Percentiles rank a stretch among this genome's conserved stretches.
These are phyloP conservation scores for sunflower (Helianthus annuus) DNA, from an alignment of 129 eudicot genomes.

Conservation along the genomic window HanXRQr2.0-SUNRISE NC_035435.2:172598224-172598723, in stretches of 20 bases:
- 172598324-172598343: background rate
- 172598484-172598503: constrained; percentile 28
- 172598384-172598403: constrained; percentile 15
- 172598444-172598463: background rate
- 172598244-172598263: constrained; percentile 95
- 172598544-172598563: background rate
- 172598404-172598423: constrained; percentile 14
- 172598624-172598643: background rate
- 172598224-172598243: constrained; percentile 87
- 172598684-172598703: too few relatives aligned
- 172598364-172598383: background rate
- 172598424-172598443: constrained; percentile 9
- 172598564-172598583: background rate
- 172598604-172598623: background rate
- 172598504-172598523: background rate
- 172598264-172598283: constrained; percentile 47
- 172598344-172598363: too few relatives aligned
- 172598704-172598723: too few relatives aligned
- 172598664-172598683: too few relatives aligned
- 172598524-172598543: background rate
- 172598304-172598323: constrained; percentile 13
- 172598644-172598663: too few relatives aligned
- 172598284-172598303: background rate
- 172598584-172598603: constrained; percentile 17
- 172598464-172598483: background rate